Base-by-base conservation (phyloP, 163 green algal species). In the Chlamydomonas reinhardtii region DNA sequence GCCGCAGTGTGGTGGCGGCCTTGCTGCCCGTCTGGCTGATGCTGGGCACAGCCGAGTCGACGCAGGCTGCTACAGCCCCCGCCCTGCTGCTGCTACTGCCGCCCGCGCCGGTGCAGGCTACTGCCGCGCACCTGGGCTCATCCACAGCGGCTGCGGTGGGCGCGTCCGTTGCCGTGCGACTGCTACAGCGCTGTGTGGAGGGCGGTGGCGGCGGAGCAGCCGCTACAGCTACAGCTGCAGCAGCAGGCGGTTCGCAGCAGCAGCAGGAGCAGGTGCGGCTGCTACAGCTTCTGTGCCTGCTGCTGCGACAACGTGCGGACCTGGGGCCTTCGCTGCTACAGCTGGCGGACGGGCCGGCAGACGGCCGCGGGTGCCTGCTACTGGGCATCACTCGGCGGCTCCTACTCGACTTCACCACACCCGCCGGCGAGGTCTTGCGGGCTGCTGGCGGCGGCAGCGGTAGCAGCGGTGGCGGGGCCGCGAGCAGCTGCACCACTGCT, bases 201-300 rank as follows among this genome's bases (percentile, higher is more conserved):
- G 32, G 52, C 1, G 52, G 69, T 27, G 76, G 11, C 25, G 70
- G 35, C 70, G 37, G 35, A 12, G 48, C 12, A 59, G 54, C 56
- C 12, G 56, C 34, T 48, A 48, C 39, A 14, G 39, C 39, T 48
- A n/a, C n/a, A n/a, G 39, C 39, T 48, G 8, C 25, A 59, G 54
- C 56, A 29, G 56, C 24, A 12, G n/a, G 59, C 20, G 54, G 15
- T 32, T 32, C 61, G 24, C 24, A 64, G n/a, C 39, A 4, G 39
- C 34, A 65, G 14, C 37, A 59, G 31, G 37, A 64, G 31, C 52
- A 16, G 34, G 54, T 78, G n/a, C 68, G 79, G 52, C 54, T 85
- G 43, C 78, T 85, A 52, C 78, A 85, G 78, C 65, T 85, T 34
- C 68, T 85, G 52, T 78, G 65, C 11, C 32, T 32, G 20, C 68